These are phyloP conservation scores for Modicella reniformis DNA, from an alignment of 371 early-diverging fungal species.

Conservation along the genomic window DNA sequence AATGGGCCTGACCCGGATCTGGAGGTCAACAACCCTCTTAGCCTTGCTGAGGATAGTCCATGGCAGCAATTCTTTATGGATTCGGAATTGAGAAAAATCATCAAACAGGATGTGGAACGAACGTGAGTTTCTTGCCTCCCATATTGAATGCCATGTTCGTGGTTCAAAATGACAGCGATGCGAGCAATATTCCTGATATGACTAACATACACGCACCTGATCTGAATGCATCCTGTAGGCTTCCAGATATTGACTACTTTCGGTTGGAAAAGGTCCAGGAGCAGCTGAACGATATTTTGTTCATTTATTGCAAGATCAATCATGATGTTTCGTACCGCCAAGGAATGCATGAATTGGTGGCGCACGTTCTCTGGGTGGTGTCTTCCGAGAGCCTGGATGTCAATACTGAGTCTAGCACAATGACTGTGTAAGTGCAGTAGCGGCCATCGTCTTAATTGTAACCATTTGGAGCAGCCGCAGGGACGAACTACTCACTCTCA, in stretches of 20 bases:
- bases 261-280: slow-evolving; percentile 73
- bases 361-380: slow-evolving; percentile 82
- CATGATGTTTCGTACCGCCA: slow-evolving; percentile 91
- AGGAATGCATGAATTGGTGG: slow-evolving; percentile 97
- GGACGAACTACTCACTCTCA: not conserved
- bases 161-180: too few species aligned
- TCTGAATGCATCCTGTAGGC: slow-evolving; percentile 56
- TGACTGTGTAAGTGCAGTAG: too few species aligned
- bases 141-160: too few species aligned
- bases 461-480: not conserved
- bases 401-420: slow-evolving; percentile 28
- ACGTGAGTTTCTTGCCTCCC: slow-evolving; percentile 65
- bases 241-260: slow-evolving; percentile 89
- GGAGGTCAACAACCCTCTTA: slow-evolving; percentile 84
- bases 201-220: not conserved
- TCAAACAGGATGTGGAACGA: slow-evolving; percentile 90
- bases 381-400: slow-evolving; percentile 66
- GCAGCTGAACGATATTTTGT: slow-evolving; percentile 82
- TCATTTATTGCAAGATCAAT: slow-evolving; percentile 91
- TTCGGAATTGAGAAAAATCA: slow-evolving; percentile 83
- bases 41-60: slow-evolving; percentile 88
- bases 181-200: not conserved
- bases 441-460: not conserved
- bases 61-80: slow-evolving; percentile 93
- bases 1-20: slow-evolving; percentile 55